phyloP scores from a whole-genome alignment of 306 rosid genomes.

The Fragaria iinumae region DNA sequence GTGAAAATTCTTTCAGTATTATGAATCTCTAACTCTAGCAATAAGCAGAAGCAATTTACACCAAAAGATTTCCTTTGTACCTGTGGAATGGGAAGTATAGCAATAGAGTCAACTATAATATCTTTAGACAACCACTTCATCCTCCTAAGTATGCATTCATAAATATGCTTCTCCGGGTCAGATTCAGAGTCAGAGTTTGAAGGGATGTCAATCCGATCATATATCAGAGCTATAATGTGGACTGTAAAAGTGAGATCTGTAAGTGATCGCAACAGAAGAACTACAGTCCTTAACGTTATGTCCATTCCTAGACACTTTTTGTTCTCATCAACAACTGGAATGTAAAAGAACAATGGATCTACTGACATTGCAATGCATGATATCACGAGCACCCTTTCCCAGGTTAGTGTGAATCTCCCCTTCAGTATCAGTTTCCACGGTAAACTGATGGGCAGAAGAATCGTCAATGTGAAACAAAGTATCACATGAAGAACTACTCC shows the following conservation, averaged over 20 bases:
- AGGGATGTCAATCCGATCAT: neutral
- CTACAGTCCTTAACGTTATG: neutral
- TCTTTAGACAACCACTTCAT: neutral
- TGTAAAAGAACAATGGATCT: neutral
- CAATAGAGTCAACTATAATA: neutral
- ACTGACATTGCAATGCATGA: neutral
- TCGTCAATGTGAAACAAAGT: neutral
- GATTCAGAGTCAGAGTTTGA: neutral
- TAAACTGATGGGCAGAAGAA: slow-evolving; percentile 3
- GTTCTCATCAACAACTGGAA: neutral
- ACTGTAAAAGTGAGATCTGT: neutral
- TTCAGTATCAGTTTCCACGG: neutral
- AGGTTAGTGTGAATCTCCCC: neutral
- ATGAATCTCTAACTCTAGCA: neutral
- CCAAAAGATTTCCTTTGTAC: neutral
- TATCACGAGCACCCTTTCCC: neutral
- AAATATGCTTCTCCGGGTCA: neutral
- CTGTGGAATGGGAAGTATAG: neutral
- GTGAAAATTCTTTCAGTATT: too few species aligned
- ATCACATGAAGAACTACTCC: neutral
- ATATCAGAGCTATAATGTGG: neutral
- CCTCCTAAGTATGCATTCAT: neutral
- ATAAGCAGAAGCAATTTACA: neutral
- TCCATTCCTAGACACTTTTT: neutral
- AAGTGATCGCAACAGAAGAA: neutral